Evolutionary conservation across 2,329 filamentous ascomycete species (phyloP), one percentile per base, ranked within the genome.

Genomic region (Alternaria hordeiaustralica): DNA sequence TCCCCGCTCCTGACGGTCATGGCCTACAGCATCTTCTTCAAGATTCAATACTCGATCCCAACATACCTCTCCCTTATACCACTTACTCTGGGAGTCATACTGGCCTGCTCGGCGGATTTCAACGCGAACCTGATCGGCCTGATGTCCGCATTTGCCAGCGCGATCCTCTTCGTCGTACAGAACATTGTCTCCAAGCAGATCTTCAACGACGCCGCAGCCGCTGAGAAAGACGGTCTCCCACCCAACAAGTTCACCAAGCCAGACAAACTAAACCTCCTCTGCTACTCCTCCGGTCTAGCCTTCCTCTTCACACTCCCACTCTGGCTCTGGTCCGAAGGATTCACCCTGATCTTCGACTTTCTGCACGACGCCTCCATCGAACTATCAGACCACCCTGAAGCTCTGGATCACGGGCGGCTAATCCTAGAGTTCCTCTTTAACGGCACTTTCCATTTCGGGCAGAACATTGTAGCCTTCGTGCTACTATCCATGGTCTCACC

Each of bases 141-240:
- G 18, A 74, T 95, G 11, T 95, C 94, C 74, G 94, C 96, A 4
- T 90, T 99, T 41, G 84, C 93, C 33, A 94, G 93, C n/a, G 93
- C 96, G 8, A 84, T 98, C 60, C 91, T 98, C 68, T 99, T 99
- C 76, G 96, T 99, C 36, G 96, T 94, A 0, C 96, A 99, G 78
- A 99, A 99, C 77, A 99, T 99, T 61, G 97, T 97, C 70, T 98
- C 95, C 20, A 99, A 99, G 82, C 93, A 93, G 69, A 89, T 99
- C 10, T 99, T 99, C 85, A 99, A 97, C 79, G 94, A 97, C 77
- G 93, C 93, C 7, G 91, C 93, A 7, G 90, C 90, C 62, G 92
- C 93, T 3, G 95, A 97, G 80, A 88, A 90, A 8, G 93, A 97
- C 58, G 82, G 84, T 3, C 80, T 85, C 33, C 85, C 87, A 1